Evolutionary conservation across 805 yeast species (phyloP), one percentile per base, ranked within the genome.

Genomic region (Lipomyces anomalus): DNA sequence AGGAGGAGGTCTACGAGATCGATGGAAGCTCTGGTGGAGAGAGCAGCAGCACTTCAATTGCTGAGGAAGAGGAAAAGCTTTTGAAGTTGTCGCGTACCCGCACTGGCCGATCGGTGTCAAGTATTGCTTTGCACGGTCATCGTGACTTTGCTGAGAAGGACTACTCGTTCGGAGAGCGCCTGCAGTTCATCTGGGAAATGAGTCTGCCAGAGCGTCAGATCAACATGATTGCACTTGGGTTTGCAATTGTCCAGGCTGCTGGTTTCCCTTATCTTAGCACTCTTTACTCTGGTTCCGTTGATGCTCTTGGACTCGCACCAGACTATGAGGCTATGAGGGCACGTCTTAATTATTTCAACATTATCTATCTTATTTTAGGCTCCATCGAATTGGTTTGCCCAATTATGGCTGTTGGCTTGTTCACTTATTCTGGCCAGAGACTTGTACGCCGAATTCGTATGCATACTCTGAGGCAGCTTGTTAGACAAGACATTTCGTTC

Each of bases 291-390:
- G 29, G 67, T 68, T 6, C 61, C 60, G 46, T 55, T 35, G 47
- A 58, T 49, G 45, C 55, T 65, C 35, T 55, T 64, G 38, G 62
- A 67, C 56, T 68, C 63, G 3, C 60, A 64, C 39, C 45, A 18
- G 53, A 49, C 34, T 44, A 45, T 34, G 22, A 40, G 9, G 17
- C 33, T 63, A 22, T 63, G 36, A 61, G 64, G n/a, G 64, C 68
- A 6, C 51, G 70, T 6, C 50, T 69, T 39, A 66, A 59, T 22
- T 67, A 68, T 43, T 55, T 65, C 34, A 64, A 66, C 36, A 60
- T 69, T 20, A 70, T 69, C 11, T 61, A 69, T 46, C 60, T 66
- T 7, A 58, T 64, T 48, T 61, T 44, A 74, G 74, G 23, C 64
- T 65, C 58, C 20, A 63, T 49, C 61, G 72, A 37, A 55, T 66